Base-by-base conservation (phyloP, 352 stramenopile species). In the Phytophthora meadii region DNA sequence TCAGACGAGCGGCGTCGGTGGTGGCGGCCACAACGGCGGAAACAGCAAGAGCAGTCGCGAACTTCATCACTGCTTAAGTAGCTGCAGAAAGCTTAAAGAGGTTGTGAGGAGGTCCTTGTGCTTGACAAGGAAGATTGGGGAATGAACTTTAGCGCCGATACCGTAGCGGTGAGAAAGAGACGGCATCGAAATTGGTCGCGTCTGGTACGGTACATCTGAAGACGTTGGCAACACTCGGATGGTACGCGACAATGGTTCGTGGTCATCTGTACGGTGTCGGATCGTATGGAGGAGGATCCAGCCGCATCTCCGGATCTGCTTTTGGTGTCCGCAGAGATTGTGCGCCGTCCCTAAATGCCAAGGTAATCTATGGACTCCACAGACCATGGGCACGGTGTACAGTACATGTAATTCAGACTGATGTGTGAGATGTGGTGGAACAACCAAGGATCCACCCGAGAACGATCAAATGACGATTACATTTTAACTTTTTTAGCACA, bases 1-100 rank as follows among this genome's bases (percentile, higher is more conserved):
- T 48, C 37, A 65, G 40, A 4, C 50, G 24, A 25, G 39, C 44
- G 11, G 58, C 59, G 11, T 67, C 59, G 11, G 59, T 10, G 34
- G 50, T n/a, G 22, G 44, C 44, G 5, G 57, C 57, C 32, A 61
- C 41, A 2, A 50, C 58, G 27, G 44, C 30, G 32, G 32, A 52
- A 46, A 56, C 32, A 12, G 60, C 50, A 14, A 68, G 39, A 5
- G 36, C 22, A 17, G 60, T 63, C 19, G 58, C 32, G 49, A 61
- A 54, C 58, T 60, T 66, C 58, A 66, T 66, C 30, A 44, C 41
- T 66, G 58, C 58, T 66, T 66, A 44, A 61, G 58, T 66, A 66
- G 58, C 58, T 66, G 58, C 58, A 66, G 58, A 54, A 66, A 66
- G 41, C 41, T 66, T 44, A 25, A 30, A 30, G 54, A 28, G 12